Conservation (phyloP, 2,329 filamentous ascomycete species). For the Dendryphion nanum region DNA sequence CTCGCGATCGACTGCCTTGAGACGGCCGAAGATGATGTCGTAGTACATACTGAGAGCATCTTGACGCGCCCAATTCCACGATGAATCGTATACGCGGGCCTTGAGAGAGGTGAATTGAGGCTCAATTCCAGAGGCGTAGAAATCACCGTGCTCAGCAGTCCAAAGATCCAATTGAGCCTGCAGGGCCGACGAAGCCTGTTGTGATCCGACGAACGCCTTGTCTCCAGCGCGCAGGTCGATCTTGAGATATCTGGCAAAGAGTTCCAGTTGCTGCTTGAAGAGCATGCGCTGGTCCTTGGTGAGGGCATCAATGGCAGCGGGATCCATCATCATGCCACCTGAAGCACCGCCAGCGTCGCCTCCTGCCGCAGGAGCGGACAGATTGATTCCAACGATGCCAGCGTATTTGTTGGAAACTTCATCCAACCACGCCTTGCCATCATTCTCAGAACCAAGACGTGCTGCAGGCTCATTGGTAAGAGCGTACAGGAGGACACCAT, state of each 20-base stretch:
- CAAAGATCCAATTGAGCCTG: conserved; percentile 94
- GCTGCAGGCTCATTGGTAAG: conserved; percentile 90
- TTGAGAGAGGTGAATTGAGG: conserved; percentile 92
- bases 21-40: conserved; percentile 95
- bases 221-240: conserved; percentile 96
- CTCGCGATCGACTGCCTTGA: conserved; percentile 91
- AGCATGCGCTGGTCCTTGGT: conserved; percentile 95
- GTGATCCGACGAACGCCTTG: conserved; percentile 81
- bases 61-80: conserved; percentile 98
- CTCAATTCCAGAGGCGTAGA: conserved; percentile 92
- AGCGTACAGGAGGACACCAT: conserved; percentile 82
- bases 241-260: conserved; percentile 93
- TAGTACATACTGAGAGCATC: conserved; percentile 98
- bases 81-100: conserved; percentile 94
- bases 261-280: conserved; percentile 97
- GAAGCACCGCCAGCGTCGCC: conserved; percentile 69
- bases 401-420: conserved; percentile 89
- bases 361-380: conserved; percentile 70
- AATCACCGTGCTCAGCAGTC: conserved; percentile 92
- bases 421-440: conserved; percentile 91
- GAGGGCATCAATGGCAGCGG: conserved; percentile 90
- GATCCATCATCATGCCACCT: conserved; percentile 99
- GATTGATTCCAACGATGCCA: conserved; percentile 73
- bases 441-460: conserved; percentile 82
- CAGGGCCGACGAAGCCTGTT: conserved; percentile 81